Evolutionary conservation across 78 protist species (phyloP).

Genomic region (Tieghemostelium lacteum): DNA sequence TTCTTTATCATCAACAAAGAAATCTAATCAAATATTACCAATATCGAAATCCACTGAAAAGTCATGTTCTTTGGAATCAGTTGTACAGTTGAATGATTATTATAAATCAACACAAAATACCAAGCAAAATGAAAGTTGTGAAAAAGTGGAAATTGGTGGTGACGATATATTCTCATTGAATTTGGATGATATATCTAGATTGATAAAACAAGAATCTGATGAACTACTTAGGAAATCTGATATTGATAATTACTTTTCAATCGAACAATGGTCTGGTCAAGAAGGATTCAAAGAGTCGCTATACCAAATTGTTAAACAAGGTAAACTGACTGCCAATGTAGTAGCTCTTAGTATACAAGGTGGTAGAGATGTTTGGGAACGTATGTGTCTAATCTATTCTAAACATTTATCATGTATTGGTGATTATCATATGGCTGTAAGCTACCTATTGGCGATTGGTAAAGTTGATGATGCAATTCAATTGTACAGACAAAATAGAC

Average conservation of each 20-base stretch:
- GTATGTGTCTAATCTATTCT: constrained; percentile 15
- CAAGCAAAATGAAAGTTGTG: background rate
- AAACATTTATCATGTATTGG: constrained; percentile 44
- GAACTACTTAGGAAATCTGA: constrained; percentile 23
- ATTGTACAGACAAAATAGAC: constrained; percentile 11
- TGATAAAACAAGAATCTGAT: constrained; percentile 13
- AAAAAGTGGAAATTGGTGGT: background rate
- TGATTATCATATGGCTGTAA: constrained; percentile 65
- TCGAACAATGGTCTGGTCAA: constrained; percentile 25
- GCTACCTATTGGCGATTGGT: constrained; percentile 23
- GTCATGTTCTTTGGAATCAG: background rate
- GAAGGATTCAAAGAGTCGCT: constrained; percentile 26
- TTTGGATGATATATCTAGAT: background rate
- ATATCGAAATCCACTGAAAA: background rate
- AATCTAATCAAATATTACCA: constrained; percentile 1
- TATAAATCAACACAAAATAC: background rate
- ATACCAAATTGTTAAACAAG: constrained; percentile 13
- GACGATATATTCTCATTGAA: constrained; percentile 22
- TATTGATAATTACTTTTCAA: constrained; percentile 39
- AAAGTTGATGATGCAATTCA: constrained; percentile 40
- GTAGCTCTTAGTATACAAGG: constrained; percentile 50
- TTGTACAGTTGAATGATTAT: constrained; percentile 2
- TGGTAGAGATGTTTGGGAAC: constrained; percentile 39
- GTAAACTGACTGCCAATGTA: constrained; percentile 34
- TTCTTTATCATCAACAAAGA: background rate